Base-by-base conservation (phyloP, 495 filamentous ascomycete species). In the Usnea hakonensis region DNA sequence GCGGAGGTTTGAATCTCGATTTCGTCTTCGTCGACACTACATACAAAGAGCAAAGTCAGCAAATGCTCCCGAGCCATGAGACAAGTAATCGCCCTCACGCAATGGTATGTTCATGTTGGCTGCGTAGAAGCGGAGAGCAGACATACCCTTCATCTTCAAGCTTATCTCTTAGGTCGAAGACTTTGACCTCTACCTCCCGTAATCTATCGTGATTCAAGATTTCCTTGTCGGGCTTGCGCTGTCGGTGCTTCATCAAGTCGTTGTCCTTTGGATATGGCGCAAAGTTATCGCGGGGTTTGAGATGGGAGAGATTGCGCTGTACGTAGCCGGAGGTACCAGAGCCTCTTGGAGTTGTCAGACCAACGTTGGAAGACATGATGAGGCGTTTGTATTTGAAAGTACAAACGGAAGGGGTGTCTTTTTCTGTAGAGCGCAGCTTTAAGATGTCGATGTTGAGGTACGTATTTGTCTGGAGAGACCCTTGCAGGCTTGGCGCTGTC, bases 261-360 rank as follows among this genome's bases (percentile, higher is more conserved):
- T 79, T 74, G 72, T 86, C 82, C 71, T 86, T 87, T 35, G 76
- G 77, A 76, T 91, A 91, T 0, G 84, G 82, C 5, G 82, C 79
- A 21, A 67, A 72, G 21, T 58, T 60, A 68, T 87, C 83, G 76
- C 92, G 91, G 14, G 88, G 90, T 66, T 81, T 85, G 58, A 95
- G 83, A 77, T 94, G 86, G 10, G 95, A 93, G 62, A 86, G 82
- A 77, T 97, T 99, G 70, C 90, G 89, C 71, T 97, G 93, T 58
- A 99, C 91, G 77, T 97, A 97, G 71, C 95, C 95, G 5, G 90
- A 96, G 63, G 95, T 99, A 60, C 94, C 94, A 68, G 86, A 91
- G 61, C 95, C 95, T 64, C 95, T 89, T 8, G 95, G 95, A 26
- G 95, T 99, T 57, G 88, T 81, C 70, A 99, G 91, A 64, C 95